phyloP scores from a whole-genome alignment of 2,329 filamentous ascomycete species.

The Pseudocercospora vitis region DNA sequence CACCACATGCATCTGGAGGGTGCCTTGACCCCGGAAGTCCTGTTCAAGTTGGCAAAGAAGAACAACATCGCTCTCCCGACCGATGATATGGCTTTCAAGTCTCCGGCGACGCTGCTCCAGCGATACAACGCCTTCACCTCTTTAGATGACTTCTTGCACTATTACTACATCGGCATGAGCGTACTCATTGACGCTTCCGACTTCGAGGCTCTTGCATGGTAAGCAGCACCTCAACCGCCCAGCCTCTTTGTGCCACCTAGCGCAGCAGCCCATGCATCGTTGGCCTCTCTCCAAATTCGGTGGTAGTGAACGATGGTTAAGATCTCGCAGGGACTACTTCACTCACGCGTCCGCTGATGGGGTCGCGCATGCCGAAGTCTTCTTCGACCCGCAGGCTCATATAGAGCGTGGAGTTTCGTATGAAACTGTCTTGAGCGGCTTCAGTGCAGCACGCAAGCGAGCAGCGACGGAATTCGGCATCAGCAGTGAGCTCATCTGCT shows the following conservation, averaged over 20 bases:
- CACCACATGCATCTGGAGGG: constrained; percentile 81
- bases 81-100: constrained; percentile 63
- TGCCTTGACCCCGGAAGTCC: constrained; percentile 66
- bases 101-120: constrained; percentile 57
- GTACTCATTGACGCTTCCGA: constrained; percentile 66
- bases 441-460: constrained; percentile 59
- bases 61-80: constrained; percentile 62
- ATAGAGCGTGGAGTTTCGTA: constrained; percentile 63
- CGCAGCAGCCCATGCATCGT: no score
- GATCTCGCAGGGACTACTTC: constrained; percentile 58
- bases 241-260: no score
- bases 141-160: constrained; percentile 74
- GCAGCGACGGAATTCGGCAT: constrained; percentile 65
- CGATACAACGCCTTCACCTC: constrained; percentile 69
- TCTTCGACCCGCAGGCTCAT: constrained; percentile 80
- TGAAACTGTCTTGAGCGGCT: constrained; percentile 63
- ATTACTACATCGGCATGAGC: constrained; percentile 75
- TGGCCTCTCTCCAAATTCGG: no score
- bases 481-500: constrained; percentile 66
- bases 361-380: constrained; percentile 73
- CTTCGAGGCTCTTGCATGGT: constrained; percentile 69
- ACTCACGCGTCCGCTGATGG: constrained; percentile 62
- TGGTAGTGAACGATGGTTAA: background rate
- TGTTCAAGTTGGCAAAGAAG: constrained; percentile 67
- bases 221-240: no score